phyloP scores from a whole-genome alignment of 768 basidiomycete genomes.

The Naganishia onofrii region DNA sequence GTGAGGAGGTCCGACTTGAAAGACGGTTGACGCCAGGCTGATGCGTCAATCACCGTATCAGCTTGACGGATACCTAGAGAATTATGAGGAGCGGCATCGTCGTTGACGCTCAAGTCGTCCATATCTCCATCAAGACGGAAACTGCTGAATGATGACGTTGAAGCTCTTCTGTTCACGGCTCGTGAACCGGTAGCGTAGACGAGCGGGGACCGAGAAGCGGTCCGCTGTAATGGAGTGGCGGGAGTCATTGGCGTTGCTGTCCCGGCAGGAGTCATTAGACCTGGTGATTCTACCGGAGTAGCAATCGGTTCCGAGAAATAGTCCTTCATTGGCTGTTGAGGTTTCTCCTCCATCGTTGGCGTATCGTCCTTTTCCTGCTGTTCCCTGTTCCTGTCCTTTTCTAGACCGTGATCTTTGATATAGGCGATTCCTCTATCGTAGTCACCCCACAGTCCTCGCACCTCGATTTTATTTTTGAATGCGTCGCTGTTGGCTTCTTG shows the following conservation, averaged over 20 bases:
- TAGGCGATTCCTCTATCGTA: constrained; percentile 85
- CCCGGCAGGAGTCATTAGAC: constrained; percentile 11
- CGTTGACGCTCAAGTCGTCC: background rate
- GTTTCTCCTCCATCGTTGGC: constrained; percentile 12
- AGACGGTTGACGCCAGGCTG: constrained; percentile 45
- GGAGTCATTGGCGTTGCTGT: background rate
- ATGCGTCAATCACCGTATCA: constrained; percentile 19
- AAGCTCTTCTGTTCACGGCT: constrained; percentile 1
- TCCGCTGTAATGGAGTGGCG: background rate
- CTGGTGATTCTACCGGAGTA: constrained; percentile 21
- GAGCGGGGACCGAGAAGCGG: background rate
- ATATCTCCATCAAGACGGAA: constrained; percentile 26
- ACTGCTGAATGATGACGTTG: constrained; percentile 26
- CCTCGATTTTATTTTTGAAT: constrained; percentile 69
- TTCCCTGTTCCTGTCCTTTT: constrained; percentile 18
- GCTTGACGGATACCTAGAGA: constrained; percentile 23
- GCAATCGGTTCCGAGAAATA: constrained; percentile 12
- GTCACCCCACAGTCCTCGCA: constrained; percentile 83
- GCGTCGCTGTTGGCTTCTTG: constrained; percentile 59
- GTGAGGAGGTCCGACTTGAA: constrained; percentile 49
- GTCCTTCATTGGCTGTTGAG: constrained; percentile 16
- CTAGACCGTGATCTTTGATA: constrained; percentile 65
- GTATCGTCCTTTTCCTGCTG: constrained; percentile 5
- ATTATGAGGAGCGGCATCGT: constrained; percentile 5
- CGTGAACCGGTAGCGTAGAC: background rate